phyloP scores from a whole-genome alignment of 805 yeast species.

The Spathaspora sp. region DNA sequence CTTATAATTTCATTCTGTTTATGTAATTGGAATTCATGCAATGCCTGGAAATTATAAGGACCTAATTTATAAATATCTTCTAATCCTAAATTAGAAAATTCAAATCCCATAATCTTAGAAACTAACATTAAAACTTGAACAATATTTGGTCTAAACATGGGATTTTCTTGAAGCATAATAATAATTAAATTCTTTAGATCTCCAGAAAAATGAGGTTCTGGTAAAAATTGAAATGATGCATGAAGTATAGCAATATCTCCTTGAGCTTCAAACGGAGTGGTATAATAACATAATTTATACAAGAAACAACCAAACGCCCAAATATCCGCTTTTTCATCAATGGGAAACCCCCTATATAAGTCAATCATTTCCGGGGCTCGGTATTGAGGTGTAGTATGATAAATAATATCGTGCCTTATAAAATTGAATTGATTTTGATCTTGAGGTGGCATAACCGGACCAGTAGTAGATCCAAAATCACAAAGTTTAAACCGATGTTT shows the following conservation, averaged over 20 bases:
- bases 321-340: constrained; percentile 88
- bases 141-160: constrained; percentile 78
- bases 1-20: constrained; percentile 29
- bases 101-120: constrained; percentile 43
- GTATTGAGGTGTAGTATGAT: constrained; percentile 94
- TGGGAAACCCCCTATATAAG: constrained; percentile 73
- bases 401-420: constrained; percentile 79
- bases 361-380: constrained; percentile 96
- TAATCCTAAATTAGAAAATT: constrained; percentile 25
- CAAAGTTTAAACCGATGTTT: constrained; percentile 73
- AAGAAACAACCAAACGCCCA: constrained; percentile 96
- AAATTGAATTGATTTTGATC: constrained; percentile 68
- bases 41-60: constrained; percentile 55
- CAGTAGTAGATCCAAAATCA: constrained; percentile 89
- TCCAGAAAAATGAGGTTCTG: constrained; percentile 63
- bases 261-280: constrained; percentile 91
- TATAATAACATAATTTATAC: constrained; percentile 86
- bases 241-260: constrained; percentile 83
- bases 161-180: constrained; percentile 79
- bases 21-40: constrained; percentile 45
- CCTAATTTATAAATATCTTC: constrained; percentile 49
- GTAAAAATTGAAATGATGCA: constrained; percentile 76
- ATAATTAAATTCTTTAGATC: constrained; percentile 72
- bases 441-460: constrained; percentile 67
- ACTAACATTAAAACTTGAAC: constrained; percentile 74